A percentile compares a stretch with the other conserved stretches of the same genome.
Evolutionary conservation across 768 basidiomycete genomes (phyloP).

Genomic region (Lepiota subincarnata): DNA sequence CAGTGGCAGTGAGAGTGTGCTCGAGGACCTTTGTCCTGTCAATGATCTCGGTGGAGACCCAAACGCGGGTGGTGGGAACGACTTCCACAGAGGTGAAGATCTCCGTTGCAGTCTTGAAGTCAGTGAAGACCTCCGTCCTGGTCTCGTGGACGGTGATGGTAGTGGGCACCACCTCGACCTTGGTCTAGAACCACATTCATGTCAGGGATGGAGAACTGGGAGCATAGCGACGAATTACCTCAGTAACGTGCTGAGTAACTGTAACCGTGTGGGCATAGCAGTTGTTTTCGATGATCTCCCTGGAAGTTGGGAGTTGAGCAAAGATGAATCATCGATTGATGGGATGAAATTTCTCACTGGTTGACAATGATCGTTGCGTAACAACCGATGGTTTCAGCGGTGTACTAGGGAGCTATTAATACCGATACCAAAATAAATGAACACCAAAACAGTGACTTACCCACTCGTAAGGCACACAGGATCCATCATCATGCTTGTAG

Average conservation of each 20-base stretch:
- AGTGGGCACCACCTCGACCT: slow-evolving; percentile 35
- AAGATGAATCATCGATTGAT: slow-evolving; percentile 3
- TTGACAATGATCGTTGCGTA: slow-evolving; percentile 65
- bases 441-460: slow-evolving; percentile 30
- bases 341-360: slow-evolving; percentile 19
- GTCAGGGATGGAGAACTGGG: background rate
- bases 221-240: slow-evolving; percentile 23
- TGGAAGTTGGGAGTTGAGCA: slow-evolving; percentile 12
- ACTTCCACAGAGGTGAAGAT: slow-evolving; percentile 50
- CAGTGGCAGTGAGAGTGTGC: slow-evolving; percentile 59
- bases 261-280: slow-evolving; percentile 20
- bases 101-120: slow-evolving; percentile 35
- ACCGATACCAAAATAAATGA: background rate
- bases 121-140: slow-evolving; percentile 37
- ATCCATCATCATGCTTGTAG: slow-evolving; percentile 49
- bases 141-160: slow-evolving; percentile 40
- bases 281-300: slow-evolving; percentile 13
- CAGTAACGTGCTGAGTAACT: slow-evolving; percentile 30
- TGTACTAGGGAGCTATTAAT: slow-evolving; percentile 28
- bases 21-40: slow-evolving; percentile 54
- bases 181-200: slow-evolving; percentile 16
- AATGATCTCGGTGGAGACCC: slow-evolving; percentile 62
- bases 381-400: slow-evolving; percentile 42
- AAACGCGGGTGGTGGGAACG: slow-evolving; percentile 61
- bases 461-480: slow-evolving; percentile 55